Conservation (phyloP, 164 flowering plant genomes). For the Chimonanthus salicifolius region DNA sequence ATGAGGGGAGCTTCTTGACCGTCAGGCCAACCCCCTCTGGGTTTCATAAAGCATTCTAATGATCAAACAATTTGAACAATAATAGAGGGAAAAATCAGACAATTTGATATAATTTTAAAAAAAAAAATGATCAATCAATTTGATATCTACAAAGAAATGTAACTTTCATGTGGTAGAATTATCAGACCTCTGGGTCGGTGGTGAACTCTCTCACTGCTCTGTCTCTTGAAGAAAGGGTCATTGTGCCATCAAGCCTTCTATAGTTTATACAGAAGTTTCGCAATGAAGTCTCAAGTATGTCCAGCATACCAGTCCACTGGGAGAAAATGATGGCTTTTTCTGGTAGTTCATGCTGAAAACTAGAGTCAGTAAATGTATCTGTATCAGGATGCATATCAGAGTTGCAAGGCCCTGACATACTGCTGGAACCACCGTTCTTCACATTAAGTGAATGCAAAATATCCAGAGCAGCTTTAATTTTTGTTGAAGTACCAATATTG, state of each 20-base stretch:
- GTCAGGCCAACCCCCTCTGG: too few relatives aligned
- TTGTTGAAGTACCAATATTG: constrained; percentile 51
- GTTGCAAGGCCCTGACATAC: constrained; percentile 4
- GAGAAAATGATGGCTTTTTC: constrained; percentile 84
- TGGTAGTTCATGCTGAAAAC: not conserved
- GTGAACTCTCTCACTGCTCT: constrained; percentile 80
- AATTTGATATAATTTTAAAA: not conserved
- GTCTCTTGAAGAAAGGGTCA: constrained; percentile 73
- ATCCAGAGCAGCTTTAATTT: constrained; percentile 68
- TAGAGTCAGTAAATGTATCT: not conserved
- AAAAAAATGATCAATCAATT: not conserved
- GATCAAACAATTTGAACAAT: not conserved
- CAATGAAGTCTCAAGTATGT: constrained; percentile 66
- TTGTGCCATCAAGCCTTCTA: constrained; percentile 90
- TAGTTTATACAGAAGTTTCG: constrained; percentile 38
- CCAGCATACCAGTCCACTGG: constrained; percentile 95
- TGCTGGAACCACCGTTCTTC: constrained; percentile 8
- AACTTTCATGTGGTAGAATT: not conserved
- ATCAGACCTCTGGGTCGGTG: constrained; percentile 71
- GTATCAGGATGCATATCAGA: constrained; percentile 12
- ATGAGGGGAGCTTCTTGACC: too few relatives aligned
- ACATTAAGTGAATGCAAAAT: constrained; percentile 41
- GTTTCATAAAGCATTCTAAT: too few relatives aligned
- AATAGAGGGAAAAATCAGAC: not conserved
- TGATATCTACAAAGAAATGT: not conserved